Evolutionary conservation across 2,329 filamentous ascomycete species (phyloP), one percentile per base, ranked within the genome.

Genomic region (Colletotrichum cordylinicola): DNA sequence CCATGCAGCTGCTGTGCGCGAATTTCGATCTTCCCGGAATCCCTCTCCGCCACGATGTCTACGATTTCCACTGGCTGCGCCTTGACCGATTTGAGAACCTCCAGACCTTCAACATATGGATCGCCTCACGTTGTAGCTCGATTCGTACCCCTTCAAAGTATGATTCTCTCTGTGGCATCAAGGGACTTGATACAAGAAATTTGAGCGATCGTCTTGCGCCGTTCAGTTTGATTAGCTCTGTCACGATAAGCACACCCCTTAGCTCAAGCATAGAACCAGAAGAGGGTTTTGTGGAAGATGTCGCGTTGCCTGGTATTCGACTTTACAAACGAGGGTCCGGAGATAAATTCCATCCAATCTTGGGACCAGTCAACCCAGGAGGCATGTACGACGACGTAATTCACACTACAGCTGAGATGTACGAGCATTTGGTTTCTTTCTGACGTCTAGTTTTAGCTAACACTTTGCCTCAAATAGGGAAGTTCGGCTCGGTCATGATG

Each of bases 11-110:
- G 9, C 33, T 29, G 6, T 75, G 72, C 13, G 61, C 16, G 2
- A 43, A 65, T 21, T 15, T 13, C 10, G 43, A 31, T 9, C 24
- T 71, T 21, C 18, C 43, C 8, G 33, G 27, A 8, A 27, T 64
- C 2, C 6, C 29, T 2, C 39, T 15, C 7, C 48, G 16, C 39
- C 72, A 71, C 48, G 43, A 37, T 4, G 60, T 33, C 16, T 70
- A 75, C 33, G 67, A 71, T 21, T 71, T 71, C 12, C 72, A 75
- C 67, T 75, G 67, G 72, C 67, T 71, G n/a, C 67, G 56, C 1
- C 37, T 75, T 3, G 33, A 33, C 13, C 43, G 61, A n/a, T 65
- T 61, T 8, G 35, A 33, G 24, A 37, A 29, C 33, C 56, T 62
- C 3, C 52, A 58, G 29, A 55, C 39, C 21, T 16, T 75, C 2